Base-by-base conservation (phyloP, 345 rosid genomes). In the Zanthoxylum bungeanum region DNA sequence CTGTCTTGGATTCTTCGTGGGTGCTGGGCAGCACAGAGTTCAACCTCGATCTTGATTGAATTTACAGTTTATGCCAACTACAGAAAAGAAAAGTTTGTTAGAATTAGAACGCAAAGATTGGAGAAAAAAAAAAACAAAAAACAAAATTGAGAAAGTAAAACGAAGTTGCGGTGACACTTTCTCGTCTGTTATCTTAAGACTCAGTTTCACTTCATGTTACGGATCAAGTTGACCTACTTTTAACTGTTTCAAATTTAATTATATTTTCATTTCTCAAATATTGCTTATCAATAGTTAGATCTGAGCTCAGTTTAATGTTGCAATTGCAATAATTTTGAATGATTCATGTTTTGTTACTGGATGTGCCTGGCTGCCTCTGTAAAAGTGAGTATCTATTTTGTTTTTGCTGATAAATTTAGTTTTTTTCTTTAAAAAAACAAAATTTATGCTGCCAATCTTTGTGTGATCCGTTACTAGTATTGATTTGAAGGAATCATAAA, bases 1-100 rank as follows among this genome's bases (percentile, higher is more conserved):
- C 47, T 59, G 84, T 85, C 86, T 85, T 77, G 93, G 90, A 85
- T 91, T 85, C 90, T 86, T 86, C 87, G 75, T 69, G 21, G 69
- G n/a, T n/a, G n/a, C n/a, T n/a, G n/a, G n/a, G n/a, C n/a, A n/a
- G n/a, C 83, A 73, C 57, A 64, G 67, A 73, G 64, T 60, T 24
- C 1, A 60, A 30, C 89, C 86, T 73, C 61, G 0, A 22, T 34
- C 56, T 67, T 75, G 46, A 64, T 66, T 33, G 34, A 74, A 88
- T 85, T 91, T 91, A 87, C 93, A 72, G 28, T 64, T 69, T 66
- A 24, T 82, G 85, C 90, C 90, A 76, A 40, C 4, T 77, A 79
- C 84, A 75, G 50, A 78, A 81, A 70, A 73, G 53, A 75, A 62
- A 47, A 63, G 73, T 62, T 78, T 77, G 79, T 79, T 80, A 52